These are phyloP conservation scores for Colletotrichum ledebouriae DNA, from an alignment of 2,329 filamentous ascomycete species.

Conservation along the genomic window DNA sequence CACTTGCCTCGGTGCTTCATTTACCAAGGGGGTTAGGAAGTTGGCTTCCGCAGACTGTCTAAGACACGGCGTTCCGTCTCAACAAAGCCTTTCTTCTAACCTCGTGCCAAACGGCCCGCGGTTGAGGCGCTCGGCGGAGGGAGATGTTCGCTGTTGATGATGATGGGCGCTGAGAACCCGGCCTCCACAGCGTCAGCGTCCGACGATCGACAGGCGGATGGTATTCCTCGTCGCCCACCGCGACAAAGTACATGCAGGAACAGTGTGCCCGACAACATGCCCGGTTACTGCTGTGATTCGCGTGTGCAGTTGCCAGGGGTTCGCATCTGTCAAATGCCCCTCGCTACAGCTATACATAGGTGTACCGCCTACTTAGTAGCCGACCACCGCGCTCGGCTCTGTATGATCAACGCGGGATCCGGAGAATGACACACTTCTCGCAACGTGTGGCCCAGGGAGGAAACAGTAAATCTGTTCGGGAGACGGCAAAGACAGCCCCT, in stretches of 20 bases:
- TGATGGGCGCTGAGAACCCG: slow-evolving; percentile 3
- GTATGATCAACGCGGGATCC: slow-evolving; percentile 39
- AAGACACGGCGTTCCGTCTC: slow-evolving; percentile 24
- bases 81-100: slow-evolving; percentile 31
- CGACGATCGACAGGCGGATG: slow-evolving; percentile 20
- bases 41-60: slow-evolving; percentile 1
- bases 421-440: slow-evolving; percentile 37
- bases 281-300: no score
- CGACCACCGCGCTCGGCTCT: slow-evolving; percentile 17
- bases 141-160: neutral
- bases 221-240: slow-evolving; percentile 1
- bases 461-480: slow-evolving; percentile 26
- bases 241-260: slow-evolving; percentile 4
- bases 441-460: slow-evolving; percentile 24
- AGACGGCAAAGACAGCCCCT: slow-evolving; percentile 11
- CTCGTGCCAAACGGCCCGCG: slow-evolving; percentile 23
- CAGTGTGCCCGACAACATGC: neutral
- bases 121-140: slow-evolving; percentile 20
- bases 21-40: neutral
- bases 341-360: neutral
- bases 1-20: neutral
- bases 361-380: slow-evolving; percentile 3
- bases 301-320: no score
- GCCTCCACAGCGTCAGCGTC: slow-evolving; percentile 10
- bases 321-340: no score